These are phyloP conservation scores for Eutypella sp. DNA, from an alignment of 2,329 filamentous ascomycete species.

Conservation along the genomic window DNA sequence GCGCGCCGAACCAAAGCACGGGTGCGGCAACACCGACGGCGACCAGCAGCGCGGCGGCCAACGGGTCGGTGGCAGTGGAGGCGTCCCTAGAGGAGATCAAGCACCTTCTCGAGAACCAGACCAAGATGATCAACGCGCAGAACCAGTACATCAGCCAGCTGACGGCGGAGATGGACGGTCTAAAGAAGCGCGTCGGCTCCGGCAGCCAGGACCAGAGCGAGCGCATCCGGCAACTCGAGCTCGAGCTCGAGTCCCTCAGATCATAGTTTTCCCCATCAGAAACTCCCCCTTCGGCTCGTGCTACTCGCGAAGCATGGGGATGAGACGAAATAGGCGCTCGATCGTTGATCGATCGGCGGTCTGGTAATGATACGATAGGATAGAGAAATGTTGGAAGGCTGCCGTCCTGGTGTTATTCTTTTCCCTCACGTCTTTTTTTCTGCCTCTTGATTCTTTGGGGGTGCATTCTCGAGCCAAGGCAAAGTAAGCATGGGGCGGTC, in stretches of 20 bases:
- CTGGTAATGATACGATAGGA: too few species aligned
- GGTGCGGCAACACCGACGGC: conserved; percentile 34
- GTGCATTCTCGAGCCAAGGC: too few species aligned
- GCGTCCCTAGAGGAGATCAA: conserved; percentile 73
- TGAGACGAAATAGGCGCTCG: too few species aligned
- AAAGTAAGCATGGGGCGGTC: too few species aligned
- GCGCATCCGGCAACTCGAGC: conserved; percentile 61
- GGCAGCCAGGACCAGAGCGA: conserved; percentile 59
- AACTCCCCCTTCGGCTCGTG: not conserved
- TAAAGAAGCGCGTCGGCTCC: conserved; percentile 73
- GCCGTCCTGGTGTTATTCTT: too few species aligned
- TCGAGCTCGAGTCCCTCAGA: conserved; percentile 60
- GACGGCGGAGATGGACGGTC: conserved; percentile 67
- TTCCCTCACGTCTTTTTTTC: too few species aligned
- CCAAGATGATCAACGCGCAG: conserved; percentile 70
- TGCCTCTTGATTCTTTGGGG: too few species aligned
- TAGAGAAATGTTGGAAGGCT: too few species aligned
- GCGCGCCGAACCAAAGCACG: conserved; percentile 25
- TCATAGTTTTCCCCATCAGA: too few species aligned
- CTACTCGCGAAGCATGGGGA: not conserved
- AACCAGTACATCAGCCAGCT: conserved; percentile 68
- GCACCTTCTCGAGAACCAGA: conserved; percentile 70
- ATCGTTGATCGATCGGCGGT: too few species aligned
- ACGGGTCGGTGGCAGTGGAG: conserved; percentile 55
- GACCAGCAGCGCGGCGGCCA: conserved; percentile 27